phyloP scores from a whole-genome alignment of 2,329 filamentous ascomycete genomes.

The Emericellopsis cladophorae region DNA sequence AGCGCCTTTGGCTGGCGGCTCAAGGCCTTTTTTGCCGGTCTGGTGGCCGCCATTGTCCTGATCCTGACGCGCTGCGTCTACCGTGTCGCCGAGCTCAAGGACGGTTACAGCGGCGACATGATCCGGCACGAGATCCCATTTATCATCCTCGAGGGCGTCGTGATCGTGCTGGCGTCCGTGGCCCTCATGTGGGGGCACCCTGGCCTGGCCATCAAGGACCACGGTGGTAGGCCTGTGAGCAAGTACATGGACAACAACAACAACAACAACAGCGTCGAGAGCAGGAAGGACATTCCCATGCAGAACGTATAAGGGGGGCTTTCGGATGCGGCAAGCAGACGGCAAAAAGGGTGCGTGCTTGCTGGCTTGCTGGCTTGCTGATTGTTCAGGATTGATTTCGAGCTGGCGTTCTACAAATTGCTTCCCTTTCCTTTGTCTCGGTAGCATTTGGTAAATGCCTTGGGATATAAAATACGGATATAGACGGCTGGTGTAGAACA shows the following conservation, averaged over 20 bases:
- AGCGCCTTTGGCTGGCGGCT: constrained; percentile 14
- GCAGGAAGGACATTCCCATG: too few species aligned
- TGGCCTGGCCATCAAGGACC: constrained; percentile 20
- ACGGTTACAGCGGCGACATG: constrained; percentile 45
- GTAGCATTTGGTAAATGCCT: too few species aligned
- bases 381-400: too few species aligned
- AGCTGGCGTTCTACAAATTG: too few species aligned
- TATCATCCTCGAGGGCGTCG: constrained; percentile 36
- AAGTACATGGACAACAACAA: background rate
- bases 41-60: constrained; percentile 39
- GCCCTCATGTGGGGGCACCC: constrained; percentile 27
- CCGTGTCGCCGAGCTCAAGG: constrained; percentile 51
- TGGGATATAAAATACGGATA: too few species aligned
- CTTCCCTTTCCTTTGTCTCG: too few species aligned
- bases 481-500: too few species aligned
- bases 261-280: background rate
- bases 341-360: too few species aligned
- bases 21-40: constrained; percentile 35
- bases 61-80: constrained; percentile 52
- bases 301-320: too few species aligned
- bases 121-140: constrained; percentile 40
- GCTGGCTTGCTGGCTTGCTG: too few species aligned
- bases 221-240: background rate
- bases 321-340: too few species aligned
- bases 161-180: constrained; percentile 22